Evolutionary conservation across 805 yeast genomes (phyloP), one percentile per base, ranked within the genome.

Genomic region (Tetrapisispora pingtungensis): DNA sequence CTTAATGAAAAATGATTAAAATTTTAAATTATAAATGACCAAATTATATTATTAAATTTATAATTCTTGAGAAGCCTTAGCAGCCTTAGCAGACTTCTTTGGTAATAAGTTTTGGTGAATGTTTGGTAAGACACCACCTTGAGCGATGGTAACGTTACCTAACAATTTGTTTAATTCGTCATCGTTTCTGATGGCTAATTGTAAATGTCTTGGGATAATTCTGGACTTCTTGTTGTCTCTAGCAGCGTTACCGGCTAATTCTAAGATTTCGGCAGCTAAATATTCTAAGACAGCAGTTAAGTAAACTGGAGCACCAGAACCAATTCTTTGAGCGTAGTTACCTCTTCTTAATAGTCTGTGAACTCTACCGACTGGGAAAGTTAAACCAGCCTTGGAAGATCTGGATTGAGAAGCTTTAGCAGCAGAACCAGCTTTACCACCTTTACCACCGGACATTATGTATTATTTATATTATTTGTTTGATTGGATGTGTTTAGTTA

Each of bases 361-460:
- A 59, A 90, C 93, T 81, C 97, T 89, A 72, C 97, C 97, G 58
- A 90, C 97, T 75, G 97, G 97, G 94, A 90, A 90, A 62, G 95
- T 86, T 67, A 90, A 80, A 71, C 97, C 97, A 67, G 97, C 97
- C 78, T 88, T 90, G 54, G 96, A 82, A 59, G 97, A 90, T 81
- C 97, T 87, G 46, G 97, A 84, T 76, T 90, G 93, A 66, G 97
- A 83, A 64, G 95, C 88, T 75, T 90, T 90, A 69, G 87, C 89
- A 61, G 94, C 72, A 58, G 95, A 76, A 66, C 95, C 94, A 67
- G 96, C 95, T 75, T 89, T 89, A 67, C 93, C 93, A 78, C 82
- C 75, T 70, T 71, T 71, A 64, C 75, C 75, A 63, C 74, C 74
- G 63, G 90, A 82, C 93, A 84, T 84, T 71, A 41, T 53, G 35